Evolutionary conservation across 192 early-diverging fungal genomes (phyloP).

Genomic region (Haplosporangium gracile): DNA sequence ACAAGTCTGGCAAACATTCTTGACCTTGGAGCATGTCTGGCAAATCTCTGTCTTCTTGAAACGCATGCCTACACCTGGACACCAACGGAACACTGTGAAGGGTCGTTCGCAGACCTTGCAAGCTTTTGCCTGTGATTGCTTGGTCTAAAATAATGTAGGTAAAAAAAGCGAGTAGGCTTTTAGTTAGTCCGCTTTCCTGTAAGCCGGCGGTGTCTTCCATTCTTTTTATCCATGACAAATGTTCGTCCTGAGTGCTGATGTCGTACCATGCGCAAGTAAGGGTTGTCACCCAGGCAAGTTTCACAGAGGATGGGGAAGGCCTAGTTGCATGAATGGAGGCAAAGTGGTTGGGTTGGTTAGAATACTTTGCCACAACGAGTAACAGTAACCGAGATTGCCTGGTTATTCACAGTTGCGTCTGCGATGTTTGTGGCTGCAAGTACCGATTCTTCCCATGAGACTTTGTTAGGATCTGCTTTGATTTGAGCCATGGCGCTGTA

Average conservation of each 20-base stretch:
- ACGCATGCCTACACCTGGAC: conserved; percentile 93
- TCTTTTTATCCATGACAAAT: background rate
- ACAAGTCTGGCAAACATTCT: conserved; percentile 99
- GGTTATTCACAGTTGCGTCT: too few species aligned
- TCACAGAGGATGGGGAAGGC: conserved; percentile 95
- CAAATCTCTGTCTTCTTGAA: conserved; percentile 99
- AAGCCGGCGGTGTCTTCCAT: background rate
- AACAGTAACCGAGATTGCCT: background rate
- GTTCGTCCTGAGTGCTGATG: background rate
- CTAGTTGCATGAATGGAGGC: conserved; percentile 37
- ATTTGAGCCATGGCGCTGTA: conserved; percentile 40
- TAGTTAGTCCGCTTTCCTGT: background rate
- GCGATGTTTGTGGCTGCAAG: background rate
- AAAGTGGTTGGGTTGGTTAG: background rate
- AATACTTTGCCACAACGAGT: background rate
- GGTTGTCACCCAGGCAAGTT: conserved; percentile 97
- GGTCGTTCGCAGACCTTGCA: conserved; percentile 91
- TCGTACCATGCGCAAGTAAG: conserved; percentile 97
- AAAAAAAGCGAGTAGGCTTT: background rate
- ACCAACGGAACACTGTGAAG: conserved; percentile 98
- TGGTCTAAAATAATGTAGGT: conserved; percentile 63
- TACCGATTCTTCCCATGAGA: conserved; percentile 75
- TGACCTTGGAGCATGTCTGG: conserved; percentile 96
- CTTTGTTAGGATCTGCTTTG: conserved; percentile 73
- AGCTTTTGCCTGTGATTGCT: conserved; percentile 77